Conservation (phyloP, 371 early-diverging fungal genomes). For the Mucor velutinosus region DNA sequence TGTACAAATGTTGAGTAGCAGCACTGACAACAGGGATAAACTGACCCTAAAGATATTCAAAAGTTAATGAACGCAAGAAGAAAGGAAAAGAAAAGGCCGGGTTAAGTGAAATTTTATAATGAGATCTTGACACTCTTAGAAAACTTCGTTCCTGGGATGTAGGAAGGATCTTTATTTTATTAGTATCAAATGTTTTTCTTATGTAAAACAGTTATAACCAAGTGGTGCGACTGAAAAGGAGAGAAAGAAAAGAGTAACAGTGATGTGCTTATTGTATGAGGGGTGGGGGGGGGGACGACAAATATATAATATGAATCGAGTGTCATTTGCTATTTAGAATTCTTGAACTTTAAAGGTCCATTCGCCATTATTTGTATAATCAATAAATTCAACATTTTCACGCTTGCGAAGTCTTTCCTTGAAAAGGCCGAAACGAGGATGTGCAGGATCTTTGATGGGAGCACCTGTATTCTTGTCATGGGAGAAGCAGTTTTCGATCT, state of each 20-base stretch:
- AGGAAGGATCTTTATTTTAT: no score
- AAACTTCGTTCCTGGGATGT: no score
- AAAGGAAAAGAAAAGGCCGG: no score
- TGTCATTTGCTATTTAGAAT: slow-evolving; percentile 59
- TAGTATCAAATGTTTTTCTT: no score
- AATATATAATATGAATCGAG: not conserved
- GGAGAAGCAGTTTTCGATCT: slow-evolving; percentile 81
- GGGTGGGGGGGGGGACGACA: not conserved
- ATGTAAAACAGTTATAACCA: no score
- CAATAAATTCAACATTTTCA: slow-evolving; percentile 76
- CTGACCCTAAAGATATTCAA: slow-evolving; percentile 49
- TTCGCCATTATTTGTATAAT: slow-evolving; percentile 70
- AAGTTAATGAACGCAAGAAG: no score
- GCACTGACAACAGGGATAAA: slow-evolving; percentile 38
- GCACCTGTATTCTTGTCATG: slow-evolving; percentile 75
- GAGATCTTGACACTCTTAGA: no score
- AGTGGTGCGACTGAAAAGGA: no score
- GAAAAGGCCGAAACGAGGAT: slow-evolving; percentile 74
- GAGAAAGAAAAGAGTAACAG: no score
- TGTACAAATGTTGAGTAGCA: slow-evolving; percentile 37
- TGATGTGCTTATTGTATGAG: no score
- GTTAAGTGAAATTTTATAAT: no score
- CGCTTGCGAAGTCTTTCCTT: slow-evolving; percentile 67
- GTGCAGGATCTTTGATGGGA: slow-evolving; percentile 65
- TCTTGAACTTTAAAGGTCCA: slow-evolving; percentile 92